phyloP scores from a whole-genome alignment of 768 basidiomycete species.

The Psilocybe sp. region DNA sequence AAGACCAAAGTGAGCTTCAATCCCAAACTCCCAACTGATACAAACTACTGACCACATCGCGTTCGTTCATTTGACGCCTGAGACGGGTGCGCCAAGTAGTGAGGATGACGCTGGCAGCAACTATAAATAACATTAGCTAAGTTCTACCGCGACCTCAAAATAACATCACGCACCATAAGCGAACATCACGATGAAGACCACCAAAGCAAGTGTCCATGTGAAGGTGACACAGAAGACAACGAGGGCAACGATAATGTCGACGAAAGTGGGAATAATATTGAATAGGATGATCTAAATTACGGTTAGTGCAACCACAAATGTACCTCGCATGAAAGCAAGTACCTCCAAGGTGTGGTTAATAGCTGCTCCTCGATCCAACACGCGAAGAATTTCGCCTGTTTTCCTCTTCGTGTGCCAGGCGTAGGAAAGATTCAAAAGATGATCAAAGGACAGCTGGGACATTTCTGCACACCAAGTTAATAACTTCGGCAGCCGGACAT shows the following conservation, averaged over 20 bases:
- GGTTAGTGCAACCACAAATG: constrained; percentile 1
- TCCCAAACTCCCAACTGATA: constrained; percentile 3
- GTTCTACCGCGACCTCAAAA: constrained; percentile 31
- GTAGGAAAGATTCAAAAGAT: constrained; percentile 83
- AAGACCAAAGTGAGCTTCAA: not conserved
- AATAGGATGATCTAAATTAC: constrained; percentile 67
- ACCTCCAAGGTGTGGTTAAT: constrained; percentile 82
- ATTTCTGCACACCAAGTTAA: constrained; percentile 50
- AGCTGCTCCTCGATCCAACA: constrained; percentile 80
- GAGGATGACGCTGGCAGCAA: constrained; percentile 55
- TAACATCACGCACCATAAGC: constrained; percentile 54
- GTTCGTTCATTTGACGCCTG: constrained; percentile 79
- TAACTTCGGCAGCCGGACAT: not conserved
- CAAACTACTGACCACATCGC: constrained; percentile 56
- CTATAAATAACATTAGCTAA: constrained; percentile 45
- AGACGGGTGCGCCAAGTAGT: constrained; percentile 74
- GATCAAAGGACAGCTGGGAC: constrained; percentile 83
- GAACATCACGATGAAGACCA: constrained; percentile 72
- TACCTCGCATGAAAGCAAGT: constrained; percentile 6
- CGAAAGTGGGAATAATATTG: constrained; percentile 76
- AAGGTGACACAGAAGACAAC: constrained; percentile 62
- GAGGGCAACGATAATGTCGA: constrained; percentile 75
- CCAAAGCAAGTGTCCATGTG: constrained; percentile 62
- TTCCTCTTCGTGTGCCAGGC: constrained; percentile 80
- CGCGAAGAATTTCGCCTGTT: constrained; percentile 82